A percentile compares a stretch with the other conserved stretches of the same genome.
Evolutionary conservation across 140 eudicot genomes (phyloP).

Genomic region (Bidens hawaiensis): DNA sequence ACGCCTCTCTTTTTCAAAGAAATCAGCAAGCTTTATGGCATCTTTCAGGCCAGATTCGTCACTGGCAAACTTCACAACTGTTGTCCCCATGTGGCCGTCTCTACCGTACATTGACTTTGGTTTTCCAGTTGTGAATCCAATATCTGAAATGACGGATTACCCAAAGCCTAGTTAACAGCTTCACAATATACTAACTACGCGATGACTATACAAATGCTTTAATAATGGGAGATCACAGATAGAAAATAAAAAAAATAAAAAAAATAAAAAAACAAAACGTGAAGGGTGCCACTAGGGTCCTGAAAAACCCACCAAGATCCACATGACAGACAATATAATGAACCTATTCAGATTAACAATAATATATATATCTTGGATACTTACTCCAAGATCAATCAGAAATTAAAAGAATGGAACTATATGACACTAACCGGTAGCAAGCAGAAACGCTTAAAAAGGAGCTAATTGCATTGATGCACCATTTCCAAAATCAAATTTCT

Average conservation of each 20-base stretch:
- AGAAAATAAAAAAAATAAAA: neutral
- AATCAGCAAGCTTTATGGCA: constrained; percentile 61
- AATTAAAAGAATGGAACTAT: no score
- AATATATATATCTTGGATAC: neutral
- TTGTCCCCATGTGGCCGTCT: constrained; percentile 84
- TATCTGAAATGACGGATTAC: constrained; percentile 41
- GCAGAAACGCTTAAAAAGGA: no score
- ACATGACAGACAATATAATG: neutral
- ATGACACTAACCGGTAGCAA: no score
- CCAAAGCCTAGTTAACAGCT: constrained; percentile 14
- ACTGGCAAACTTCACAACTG: constrained; percentile 57
- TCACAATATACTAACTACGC: neutral
- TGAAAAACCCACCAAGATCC: neutral
- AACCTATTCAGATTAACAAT: neutral
- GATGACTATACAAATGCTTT: neutral
- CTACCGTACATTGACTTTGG: constrained; percentile 67
- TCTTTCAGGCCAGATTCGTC: constrained; percentile 73
- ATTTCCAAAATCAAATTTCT: neutral
- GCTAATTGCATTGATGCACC: neutral
- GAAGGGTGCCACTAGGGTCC: neutral
- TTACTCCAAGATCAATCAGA: neutral
- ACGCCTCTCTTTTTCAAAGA: constrained; percentile 63
- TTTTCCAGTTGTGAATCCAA: constrained; percentile 71
- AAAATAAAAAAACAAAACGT: neutral
- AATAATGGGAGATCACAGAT: neutral